A percentile compares a stretch with the other conserved stretches of the same genome.
These are phyloP conservation scores for Thermothielavioides terrestris DNA, from an alignment of 495 filamentous ascomycete species.

Conservation along the genomic window DNA sequence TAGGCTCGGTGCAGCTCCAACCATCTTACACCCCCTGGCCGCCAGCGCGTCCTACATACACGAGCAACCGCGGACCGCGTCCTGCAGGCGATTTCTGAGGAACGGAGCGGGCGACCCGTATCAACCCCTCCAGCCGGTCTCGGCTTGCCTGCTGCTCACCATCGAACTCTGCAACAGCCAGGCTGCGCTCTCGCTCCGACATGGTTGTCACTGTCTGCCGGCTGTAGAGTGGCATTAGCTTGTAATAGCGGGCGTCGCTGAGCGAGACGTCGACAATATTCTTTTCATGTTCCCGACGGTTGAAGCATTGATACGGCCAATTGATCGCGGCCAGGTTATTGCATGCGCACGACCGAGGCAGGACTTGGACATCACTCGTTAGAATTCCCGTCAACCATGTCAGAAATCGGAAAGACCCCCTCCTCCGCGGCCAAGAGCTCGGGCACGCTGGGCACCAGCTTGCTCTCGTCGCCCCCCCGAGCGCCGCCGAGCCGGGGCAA, in stretches of 20 bases:
- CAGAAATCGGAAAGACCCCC: slow-evolving; percentile 13
- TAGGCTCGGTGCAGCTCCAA: neutral
- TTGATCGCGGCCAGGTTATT: too few species aligned
- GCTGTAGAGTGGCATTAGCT: slow-evolving; percentile 1
- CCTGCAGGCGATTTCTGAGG: slow-evolving; percentile 5
- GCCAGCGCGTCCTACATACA: slow-evolving; percentile 19
- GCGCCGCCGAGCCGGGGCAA: slow-evolving; percentile 26
- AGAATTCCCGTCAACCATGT: slow-evolving; percentile 6
- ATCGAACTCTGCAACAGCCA: neutral
- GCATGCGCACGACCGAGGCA: neutral
- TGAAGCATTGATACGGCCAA: too few species aligned
- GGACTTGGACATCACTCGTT: too few species aligned
- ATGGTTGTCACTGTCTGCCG: neutral
- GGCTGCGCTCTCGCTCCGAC: neutral
- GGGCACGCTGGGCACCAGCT: slow-evolving; percentile 14
- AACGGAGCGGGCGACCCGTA: neutral
- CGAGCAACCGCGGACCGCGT: slow-evolving; percentile 26
- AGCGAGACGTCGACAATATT: too few species aligned
- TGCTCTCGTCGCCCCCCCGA: slow-evolving; percentile 33
- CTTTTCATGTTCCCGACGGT: too few species aligned
- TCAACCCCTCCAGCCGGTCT: neutral
- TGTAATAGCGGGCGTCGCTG: too few species aligned
- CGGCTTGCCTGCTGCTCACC: neutral
- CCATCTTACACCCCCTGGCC: slow-evolving; percentile 12
- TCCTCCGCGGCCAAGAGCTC: slow-evolving; percentile 19